Base-by-base conservation (phyloP, 2,329 filamentous ascomycete species). In the Helminthosporium solani region DNA sequence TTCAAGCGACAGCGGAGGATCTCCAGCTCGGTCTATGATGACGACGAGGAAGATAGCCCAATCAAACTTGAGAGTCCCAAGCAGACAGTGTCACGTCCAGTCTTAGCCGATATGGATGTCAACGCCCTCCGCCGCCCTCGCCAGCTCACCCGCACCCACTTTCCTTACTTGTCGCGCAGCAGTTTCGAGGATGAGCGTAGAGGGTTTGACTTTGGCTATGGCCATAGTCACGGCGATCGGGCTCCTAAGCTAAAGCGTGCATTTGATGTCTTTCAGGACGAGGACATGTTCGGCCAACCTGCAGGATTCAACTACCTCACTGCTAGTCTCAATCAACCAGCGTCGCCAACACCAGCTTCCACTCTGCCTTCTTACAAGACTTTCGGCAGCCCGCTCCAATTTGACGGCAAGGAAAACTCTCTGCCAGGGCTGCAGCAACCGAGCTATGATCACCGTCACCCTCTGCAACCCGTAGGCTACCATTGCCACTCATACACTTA, bases 1-100 rank as follows among this genome's bases (percentile, higher is more conserved):
- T 66, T 75, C 50, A 68, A 73, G 52, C 70, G 69, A 45, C 63
- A 72, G 42, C 68, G 74, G 27, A 58, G 66, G 30, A 77, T 78
- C 47, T 75, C 73, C 16, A 73, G 73, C 40, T 70, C 71, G 12
- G 66, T 70, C 18, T 70, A 70, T 25, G 68, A 73, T 12, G 62
- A 67, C 28, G 63, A 67, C 21, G 66, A 68, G 15, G 70, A 73
- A 5, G 67, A 70, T 36, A 64, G 63, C 6, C 30, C 31, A 7
- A 58, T 68, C 47, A 70, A 67, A 47, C 38, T 50, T 7, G 67
- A 70, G 43, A 70, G 67, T 42, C 68, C 70, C 8, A 57, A 54
- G 20, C 55, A 53, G 2, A 46, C 43, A 8, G 53, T 59, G 23
- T 45, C 54, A 19, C 61, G 68, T 33, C 55, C 63, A 35, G 62